Percentiles rank a stretch among this genome's conserved stretches.
phyloP scores from a whole-genome alignment of 148 eudicot genomes.

The Rhododendron griersonianum region DNA sequence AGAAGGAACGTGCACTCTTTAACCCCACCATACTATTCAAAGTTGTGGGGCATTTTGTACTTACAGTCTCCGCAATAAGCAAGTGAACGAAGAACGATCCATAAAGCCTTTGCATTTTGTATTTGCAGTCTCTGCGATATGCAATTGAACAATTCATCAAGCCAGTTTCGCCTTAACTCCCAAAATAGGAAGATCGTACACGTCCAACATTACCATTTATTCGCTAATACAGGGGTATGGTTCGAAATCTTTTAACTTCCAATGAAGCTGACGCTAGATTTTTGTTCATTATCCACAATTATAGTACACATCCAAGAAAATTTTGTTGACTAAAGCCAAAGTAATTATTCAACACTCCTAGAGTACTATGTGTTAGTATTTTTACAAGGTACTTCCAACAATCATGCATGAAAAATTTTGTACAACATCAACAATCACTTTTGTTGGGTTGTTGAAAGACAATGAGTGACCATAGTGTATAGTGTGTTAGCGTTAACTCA shows the following conservation, averaged over 20 bases:
- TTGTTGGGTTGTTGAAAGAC: neutral
- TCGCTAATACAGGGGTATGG: neutral
- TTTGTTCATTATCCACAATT: neutral
- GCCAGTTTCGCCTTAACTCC: too few species aligned
- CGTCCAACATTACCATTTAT: neutral
- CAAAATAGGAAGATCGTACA: too few species aligned
- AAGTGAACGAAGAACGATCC: too few species aligned
- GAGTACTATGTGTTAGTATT: too few species aligned
- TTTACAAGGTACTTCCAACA: neutral
- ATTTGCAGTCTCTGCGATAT: too few species aligned
- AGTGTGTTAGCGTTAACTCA: neutral
- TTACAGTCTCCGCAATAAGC: too few species aligned
- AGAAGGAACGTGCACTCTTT: too few species aligned
- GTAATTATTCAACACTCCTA: too few species aligned
- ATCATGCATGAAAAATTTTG: neutral
- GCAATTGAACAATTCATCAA: too few species aligned
- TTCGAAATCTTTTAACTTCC: neutral
- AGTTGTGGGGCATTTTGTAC: too few species aligned
- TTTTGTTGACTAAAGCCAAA: neutral
- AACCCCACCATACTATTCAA: too few species aligned
- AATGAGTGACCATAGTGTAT: neutral
- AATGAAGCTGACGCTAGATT: neutral
- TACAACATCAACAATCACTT: neutral
- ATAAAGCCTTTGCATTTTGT: too few species aligned
- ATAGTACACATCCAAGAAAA: neutral